phyloP scores from a whole-genome alignment of 108 stramenopile species.

The Nannochloropsis oceanica region DNA sequence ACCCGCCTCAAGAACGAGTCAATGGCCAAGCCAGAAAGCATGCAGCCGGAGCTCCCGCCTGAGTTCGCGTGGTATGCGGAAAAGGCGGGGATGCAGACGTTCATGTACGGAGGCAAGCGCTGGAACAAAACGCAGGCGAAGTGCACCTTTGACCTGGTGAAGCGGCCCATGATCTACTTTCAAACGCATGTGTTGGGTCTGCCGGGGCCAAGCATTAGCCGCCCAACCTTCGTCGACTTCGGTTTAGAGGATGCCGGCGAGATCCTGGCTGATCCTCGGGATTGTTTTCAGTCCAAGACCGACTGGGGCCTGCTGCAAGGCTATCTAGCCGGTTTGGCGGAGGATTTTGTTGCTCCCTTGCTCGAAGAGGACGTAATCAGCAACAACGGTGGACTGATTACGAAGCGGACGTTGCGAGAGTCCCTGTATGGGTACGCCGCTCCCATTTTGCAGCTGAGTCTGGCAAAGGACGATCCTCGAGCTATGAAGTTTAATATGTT shows the following conservation, averaged over 20 bases:
- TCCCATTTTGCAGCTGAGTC: neutral
- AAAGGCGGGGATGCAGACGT: neutral
- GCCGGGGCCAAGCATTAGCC: neutral
- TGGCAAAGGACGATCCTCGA: neutral
- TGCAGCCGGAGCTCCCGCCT: neutral
- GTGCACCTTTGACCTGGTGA: neutral
- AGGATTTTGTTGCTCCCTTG: neutral
- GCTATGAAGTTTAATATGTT: neutral
- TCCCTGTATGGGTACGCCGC: neutral
- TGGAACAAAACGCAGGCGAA: neutral
- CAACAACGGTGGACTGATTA: neutral
- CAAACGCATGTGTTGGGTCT: neutral
- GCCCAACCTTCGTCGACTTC: neutral
- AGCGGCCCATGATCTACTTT: neutral
- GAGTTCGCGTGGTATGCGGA: neutral
- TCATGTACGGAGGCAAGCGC: neutral
- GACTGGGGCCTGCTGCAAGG: neutral
- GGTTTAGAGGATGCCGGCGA: neutral
- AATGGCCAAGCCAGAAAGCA: neutral
- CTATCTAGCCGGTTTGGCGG: neutral
- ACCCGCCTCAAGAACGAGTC: neutral
- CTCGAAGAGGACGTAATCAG: neutral
- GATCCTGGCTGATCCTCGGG: neutral
- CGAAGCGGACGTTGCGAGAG: neutral
- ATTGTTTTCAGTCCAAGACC: neutral